phyloP scores from a whole-genome alignment of 768 basidiomycete species.

The Lentinula detonsa region DNA sequence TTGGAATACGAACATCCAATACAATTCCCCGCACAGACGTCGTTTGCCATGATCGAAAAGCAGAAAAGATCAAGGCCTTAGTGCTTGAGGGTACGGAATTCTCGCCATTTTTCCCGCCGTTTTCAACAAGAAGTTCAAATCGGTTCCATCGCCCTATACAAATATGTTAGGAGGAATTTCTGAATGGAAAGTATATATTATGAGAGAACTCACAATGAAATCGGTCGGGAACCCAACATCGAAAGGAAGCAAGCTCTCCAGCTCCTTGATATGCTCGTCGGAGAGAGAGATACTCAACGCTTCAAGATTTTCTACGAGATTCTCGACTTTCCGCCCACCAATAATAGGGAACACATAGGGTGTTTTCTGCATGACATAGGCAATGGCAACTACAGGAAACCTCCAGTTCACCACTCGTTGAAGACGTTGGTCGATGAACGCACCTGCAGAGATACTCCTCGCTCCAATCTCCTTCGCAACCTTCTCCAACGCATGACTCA shows the following conservation, averaged over 20 bases:
- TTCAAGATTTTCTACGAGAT: conserved; percentile 34
- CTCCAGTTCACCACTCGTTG: not conserved
- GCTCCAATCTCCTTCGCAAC: conserved; percentile 31
- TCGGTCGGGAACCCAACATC: conserved; percentile 5
- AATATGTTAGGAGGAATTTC: not conserved
- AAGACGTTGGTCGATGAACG: not conserved
- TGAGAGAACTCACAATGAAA: conserved; percentile 5
- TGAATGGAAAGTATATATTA: not conserved
- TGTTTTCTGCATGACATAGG: conserved; percentile 39
- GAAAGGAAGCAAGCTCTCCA: conserved; percentile 24
- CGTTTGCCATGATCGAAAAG: too few relatives aligned
- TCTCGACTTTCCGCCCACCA: conserved; percentile 38
- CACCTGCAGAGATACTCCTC: conserved; percentile 28
- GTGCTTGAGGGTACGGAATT: not conserved
- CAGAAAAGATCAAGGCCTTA: not conserved
- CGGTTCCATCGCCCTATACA: conserved; percentile 9
- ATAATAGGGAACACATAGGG: conserved; percentile 38
- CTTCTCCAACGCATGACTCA: conserved; percentile 26
- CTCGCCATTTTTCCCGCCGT: not conserved
- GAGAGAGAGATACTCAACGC: conserved; percentile 34
- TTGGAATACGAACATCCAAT: too few relatives aligned
- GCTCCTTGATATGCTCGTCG: conserved; percentile 26
- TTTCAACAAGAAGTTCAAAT: conserved; percentile 5
- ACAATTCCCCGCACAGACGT: too few relatives aligned
- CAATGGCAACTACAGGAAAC: conserved; percentile 5